These are phyloP conservation scores for Mesotaenium endlicherianum DNA, from an alignment of 139 green algal genomes.

Conservation along the genomic window DNA sequence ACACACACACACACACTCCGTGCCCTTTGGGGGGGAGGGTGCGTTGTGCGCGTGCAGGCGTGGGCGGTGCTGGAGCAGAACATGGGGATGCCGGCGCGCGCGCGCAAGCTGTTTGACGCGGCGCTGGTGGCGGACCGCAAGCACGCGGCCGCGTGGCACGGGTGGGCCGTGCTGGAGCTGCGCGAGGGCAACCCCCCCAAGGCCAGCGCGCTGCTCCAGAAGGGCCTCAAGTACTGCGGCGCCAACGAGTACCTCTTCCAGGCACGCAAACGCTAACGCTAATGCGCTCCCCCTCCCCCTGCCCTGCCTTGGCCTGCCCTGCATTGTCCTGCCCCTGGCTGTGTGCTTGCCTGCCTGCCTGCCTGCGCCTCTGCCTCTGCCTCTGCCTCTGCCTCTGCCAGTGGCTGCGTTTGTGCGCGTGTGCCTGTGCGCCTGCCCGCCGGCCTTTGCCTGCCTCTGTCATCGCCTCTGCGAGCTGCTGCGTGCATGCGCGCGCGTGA, in stretches of 20 bases:
- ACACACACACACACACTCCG: too few species aligned
- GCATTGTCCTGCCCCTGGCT: too few species aligned
- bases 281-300: too few species aligned
- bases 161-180: constrained; percentile 94
- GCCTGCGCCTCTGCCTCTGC: too few species aligned
- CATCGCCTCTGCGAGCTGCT: too few species aligned
- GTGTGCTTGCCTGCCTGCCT: too few species aligned
- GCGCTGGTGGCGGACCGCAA: constrained; percentile 76
- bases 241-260: constrained; percentile 60
- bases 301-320: too few species aligned
- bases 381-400: too few species aligned
- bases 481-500: too few species aligned
- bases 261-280: neutral
- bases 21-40: constrained; percentile 84
- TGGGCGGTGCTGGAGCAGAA: constrained; percentile 84
- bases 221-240: constrained; percentile 42
- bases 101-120: constrained; percentile 86
- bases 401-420: too few species aligned
- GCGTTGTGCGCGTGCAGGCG: constrained; percentile 38
- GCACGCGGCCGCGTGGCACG: constrained; percentile 92
- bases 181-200: constrained; percentile 76
- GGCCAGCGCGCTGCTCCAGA: constrained; percentile 64
- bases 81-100: constrained; percentile 65
- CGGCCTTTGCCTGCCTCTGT: too few species aligned
- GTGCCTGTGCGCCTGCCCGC: too few species aligned